A percentile compares a stretch with the other conserved stretches of the same genome.
Conservation (phyloP, 108 stramenopile genomes). For the Phaeodactylum tricornutum region DNA sequence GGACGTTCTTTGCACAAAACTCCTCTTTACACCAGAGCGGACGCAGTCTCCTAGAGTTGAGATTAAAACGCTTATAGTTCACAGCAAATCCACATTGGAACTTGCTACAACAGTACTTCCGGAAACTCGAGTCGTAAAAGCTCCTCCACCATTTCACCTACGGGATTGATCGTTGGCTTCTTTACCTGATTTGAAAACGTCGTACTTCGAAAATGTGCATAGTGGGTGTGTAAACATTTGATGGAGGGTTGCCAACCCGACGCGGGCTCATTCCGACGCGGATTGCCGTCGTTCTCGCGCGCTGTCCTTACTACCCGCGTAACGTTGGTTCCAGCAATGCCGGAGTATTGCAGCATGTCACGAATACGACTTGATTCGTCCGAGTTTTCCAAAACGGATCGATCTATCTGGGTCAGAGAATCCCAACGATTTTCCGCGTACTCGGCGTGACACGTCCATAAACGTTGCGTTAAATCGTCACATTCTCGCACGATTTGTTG, state of each 20-base stretch:
- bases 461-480: slow-evolving; percentile 8
- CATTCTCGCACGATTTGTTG: slow-evolving; percentile 27
- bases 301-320: slow-evolving; percentile 5
- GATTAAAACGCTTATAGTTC: no score
- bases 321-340: slow-evolving; percentile 60
- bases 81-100: not conserved
- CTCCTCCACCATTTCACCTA: slow-evolving; percentile 46
- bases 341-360: slow-evolving; percentile 50
- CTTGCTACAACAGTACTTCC: slow-evolving; percentile 27
- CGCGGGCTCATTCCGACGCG: no score
- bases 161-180: slow-evolving; percentile 20
- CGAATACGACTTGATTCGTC: slow-evolving; percentile 22
- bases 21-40: no score
- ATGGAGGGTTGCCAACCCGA: slow-evolving; percentile 21
- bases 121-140: slow-evolving; percentile 32
- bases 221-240: slow-evolving; percentile 72
- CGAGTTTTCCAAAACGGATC: slow-evolving; percentile 15
- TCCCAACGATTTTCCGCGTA: slow-evolving; percentile 57
- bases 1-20: no score
- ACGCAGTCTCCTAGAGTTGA: no score
- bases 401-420: slow-evolving; percentile 31
- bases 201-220: slow-evolving; percentile 60
- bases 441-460: slow-evolving; percentile 33
- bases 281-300: not conserved
- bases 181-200: not conserved